These are phyloP conservation scores for Lolium rigidum DNA, from an alignment of 176 grass and related monocot species.

Conservation along the genomic window DNA sequence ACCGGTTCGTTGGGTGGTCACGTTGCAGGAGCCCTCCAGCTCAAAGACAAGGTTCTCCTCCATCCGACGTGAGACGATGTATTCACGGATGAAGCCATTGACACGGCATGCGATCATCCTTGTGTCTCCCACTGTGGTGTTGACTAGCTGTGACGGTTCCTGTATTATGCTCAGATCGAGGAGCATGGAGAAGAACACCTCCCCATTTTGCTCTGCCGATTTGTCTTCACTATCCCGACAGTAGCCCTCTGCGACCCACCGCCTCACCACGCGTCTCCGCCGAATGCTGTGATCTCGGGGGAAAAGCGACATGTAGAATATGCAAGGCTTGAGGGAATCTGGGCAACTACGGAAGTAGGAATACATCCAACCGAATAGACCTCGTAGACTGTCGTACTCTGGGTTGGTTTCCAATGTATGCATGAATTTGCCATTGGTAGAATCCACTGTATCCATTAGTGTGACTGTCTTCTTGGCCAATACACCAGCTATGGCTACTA, in stretches of 20 bases:
- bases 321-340: slow-evolving; percentile 42
- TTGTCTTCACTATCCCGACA: neutral
- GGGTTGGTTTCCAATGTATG: slow-evolving; percentile 16
- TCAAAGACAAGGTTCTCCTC: slow-evolving; percentile 42
- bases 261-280: slow-evolving; percentile 34
- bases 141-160: neutral
- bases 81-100: slow-evolving; percentile 43
- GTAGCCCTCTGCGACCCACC: slow-evolving; percentile 54
- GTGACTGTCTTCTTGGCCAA: slow-evolving; percentile 2
- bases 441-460: neutral
- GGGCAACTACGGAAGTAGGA: slow-evolving; percentile 37
- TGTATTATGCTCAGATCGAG: slow-evolving; percentile 23
- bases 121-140: accelerated
- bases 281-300: neutral
- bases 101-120: slow-evolving; percentile 17
- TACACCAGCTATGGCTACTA: slow-evolving; percentile 41
- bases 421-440: slow-evolving; percentile 6
- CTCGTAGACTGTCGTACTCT: neutral
- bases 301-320: slow-evolving; percentile 55
- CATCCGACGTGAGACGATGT: slow-evolving; percentile 1
- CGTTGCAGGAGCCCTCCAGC: neutral
- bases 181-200: slow-evolving; percentile 14
- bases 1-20: neutral
- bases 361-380: slow-evolving; percentile 7
- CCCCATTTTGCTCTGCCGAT: neutral